phyloP scores from a whole-genome alignment of 805 yeast genomes.

The Debaryomyces hansenii region DNA sequence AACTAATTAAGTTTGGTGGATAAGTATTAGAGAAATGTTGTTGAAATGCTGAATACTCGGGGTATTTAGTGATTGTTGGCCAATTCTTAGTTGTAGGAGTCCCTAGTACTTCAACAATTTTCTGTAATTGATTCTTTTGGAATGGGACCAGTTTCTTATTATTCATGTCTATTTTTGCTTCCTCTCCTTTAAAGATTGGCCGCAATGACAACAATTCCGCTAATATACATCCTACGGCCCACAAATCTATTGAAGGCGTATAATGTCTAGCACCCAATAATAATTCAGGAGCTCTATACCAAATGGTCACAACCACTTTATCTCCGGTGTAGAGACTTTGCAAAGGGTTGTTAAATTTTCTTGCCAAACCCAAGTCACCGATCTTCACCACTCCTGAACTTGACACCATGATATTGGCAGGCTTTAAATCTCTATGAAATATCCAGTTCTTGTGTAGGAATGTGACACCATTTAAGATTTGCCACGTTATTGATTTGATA shows the following conservation, averaged over 20 bases:
- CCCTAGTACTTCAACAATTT: conserved; percentile 90
- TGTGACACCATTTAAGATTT: conserved; percentile 86
- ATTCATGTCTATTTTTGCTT: conserved; percentile 80
- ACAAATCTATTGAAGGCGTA: conserved; percentile 86
- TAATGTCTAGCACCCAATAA: conserved; percentile 90
- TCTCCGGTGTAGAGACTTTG: conserved; percentile 90
- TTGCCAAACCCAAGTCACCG: conserved; percentile 91
- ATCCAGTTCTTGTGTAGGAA: conserved; percentile 96
- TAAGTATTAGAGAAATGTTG: conserved; percentile 50
- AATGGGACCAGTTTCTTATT: conserved; percentile 91
- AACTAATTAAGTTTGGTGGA: conserved; percentile 69
- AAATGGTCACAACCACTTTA: conserved; percentile 93
- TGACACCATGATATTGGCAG: conserved; percentile 97
- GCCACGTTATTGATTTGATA: conserved; percentile 86
- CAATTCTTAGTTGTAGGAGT: conserved; percentile 78
- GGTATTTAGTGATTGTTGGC: conserved; percentile 78
- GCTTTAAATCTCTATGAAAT: conserved; percentile 91
- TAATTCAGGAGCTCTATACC: conserved; percentile 95
- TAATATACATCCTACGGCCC: conserved; percentile 95
- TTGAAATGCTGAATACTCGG: conserved; percentile 61
- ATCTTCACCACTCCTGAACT: conserved; percentile 88
- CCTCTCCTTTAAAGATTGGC: conserved; percentile 97
- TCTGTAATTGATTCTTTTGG: conserved; percentile 88
- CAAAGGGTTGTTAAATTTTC: conserved; percentile 81
- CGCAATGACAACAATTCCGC: conserved; percentile 87